Percentiles rank a stretch among this genome's conserved stretches.
These are phyloP conservation scores for Sporothrix pseudoabietina DNA, from an alignment of 2,329 filamentous ascomycete species.

Conservation along the genomic window DNA sequence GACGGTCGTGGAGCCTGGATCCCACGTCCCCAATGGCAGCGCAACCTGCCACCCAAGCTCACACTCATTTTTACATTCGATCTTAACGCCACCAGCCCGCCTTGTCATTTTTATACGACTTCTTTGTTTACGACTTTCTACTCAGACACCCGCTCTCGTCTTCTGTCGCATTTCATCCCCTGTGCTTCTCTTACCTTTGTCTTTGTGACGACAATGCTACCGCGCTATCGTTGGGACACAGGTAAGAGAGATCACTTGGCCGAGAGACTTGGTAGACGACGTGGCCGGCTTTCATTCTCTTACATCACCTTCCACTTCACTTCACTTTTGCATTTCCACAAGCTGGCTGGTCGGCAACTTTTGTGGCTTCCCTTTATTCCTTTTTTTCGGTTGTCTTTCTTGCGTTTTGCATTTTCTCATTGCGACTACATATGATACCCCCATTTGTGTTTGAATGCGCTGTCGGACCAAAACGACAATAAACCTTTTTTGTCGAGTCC, in stretches of 20 bases:
- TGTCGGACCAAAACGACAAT: conserved; percentile 41
- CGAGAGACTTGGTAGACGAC: not conserved
- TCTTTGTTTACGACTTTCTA: not conserved
- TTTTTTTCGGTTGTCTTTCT: conserved; percentile 29
- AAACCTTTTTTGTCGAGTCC: conserved; percentile 22
- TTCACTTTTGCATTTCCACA: conserved; percentile 1
- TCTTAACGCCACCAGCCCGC: conserved; percentile 25
- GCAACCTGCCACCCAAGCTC: conserved; percentile 22
- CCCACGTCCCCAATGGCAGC: conserved; percentile 20
- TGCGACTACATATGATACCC: conserved; percentile 54
- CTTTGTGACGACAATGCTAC: conserved; percentile 43
- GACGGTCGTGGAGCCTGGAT: not conserved
- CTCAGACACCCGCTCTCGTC: not conserved
- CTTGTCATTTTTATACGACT: conserved; percentile 18
- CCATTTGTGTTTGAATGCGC: conserved; percentile 58
- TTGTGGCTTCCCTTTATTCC: conserved; percentile 34
- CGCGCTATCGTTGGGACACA: conserved; percentile 43
- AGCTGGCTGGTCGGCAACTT: conserved; percentile 30
- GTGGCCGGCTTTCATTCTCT: conserved; percentile 18
- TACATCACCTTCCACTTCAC: not conserved
- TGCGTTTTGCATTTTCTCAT: conserved; percentile 35
- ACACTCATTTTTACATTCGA: conserved; percentile 1
- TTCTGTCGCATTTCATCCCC: not conserved
- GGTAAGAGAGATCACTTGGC: not conserved
- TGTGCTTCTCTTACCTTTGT: not conserved